Conservation (phyloP, 768 basidiomycete genomes). For the Dacryopinax primogenitus region DNA sequence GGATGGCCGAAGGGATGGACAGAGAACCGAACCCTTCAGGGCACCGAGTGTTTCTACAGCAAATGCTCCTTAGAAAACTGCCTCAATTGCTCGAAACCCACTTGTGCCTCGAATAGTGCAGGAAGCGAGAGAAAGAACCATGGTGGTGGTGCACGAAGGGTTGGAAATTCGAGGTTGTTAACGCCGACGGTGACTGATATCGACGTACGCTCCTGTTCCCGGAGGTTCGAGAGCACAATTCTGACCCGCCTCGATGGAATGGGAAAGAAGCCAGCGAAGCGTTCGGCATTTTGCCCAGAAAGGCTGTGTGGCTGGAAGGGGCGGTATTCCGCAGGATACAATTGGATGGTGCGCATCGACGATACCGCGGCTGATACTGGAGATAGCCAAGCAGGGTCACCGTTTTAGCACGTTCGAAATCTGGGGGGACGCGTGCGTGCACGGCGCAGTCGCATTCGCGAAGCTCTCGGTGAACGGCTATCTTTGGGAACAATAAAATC, state of each 20-base stretch:
- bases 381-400: not conserved
- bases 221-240: not conserved
- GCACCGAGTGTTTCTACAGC: not conserved
- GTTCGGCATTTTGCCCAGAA: slow-evolving; percentile 5
- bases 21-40: not conserved
- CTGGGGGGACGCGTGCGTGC: not conserved
- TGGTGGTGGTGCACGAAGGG: not conserved
- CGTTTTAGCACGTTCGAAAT: not conserved
- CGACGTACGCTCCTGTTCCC: not conserved
- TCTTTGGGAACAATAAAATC: not conserved
- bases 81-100: not conserved
- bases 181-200: not conserved
- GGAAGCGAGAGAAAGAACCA: not conserved
- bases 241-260: not conserved
- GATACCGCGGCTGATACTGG: slow-evolving; percentile 7
- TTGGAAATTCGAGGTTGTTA: not conserved
- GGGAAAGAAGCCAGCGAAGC: not conserved
- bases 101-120: not conserved
- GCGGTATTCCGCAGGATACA: not conserved
- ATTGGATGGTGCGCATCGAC: not conserved
- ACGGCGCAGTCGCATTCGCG: not conserved
- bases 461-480: not conserved
- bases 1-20: not conserved
- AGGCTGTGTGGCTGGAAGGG: not conserved
- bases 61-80: not conserved